Conservation (phyloP, 768 basidiomycete species). For the Naganishia kalamii region DNA sequence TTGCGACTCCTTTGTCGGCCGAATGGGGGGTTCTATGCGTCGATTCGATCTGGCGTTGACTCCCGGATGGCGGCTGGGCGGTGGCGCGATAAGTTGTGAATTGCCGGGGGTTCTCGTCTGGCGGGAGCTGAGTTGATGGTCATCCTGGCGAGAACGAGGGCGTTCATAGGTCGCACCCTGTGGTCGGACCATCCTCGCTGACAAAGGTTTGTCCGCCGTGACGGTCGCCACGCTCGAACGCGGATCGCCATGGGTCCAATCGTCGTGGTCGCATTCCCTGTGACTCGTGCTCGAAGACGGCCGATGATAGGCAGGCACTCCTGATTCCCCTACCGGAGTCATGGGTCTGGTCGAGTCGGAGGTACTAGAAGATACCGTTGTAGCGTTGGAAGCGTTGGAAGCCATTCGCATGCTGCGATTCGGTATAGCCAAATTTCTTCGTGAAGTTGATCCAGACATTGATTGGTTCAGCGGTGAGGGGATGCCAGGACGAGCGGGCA, state of each 20-base stretch:
- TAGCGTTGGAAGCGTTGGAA: not conserved
- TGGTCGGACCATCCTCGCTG: not conserved
- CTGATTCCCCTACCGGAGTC: not conserved
- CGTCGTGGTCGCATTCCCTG: not conserved
- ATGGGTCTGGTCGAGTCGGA: not conserved
- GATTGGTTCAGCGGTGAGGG: slow-evolving; percentile 3
- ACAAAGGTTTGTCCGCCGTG: not conserved
- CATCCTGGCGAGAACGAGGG: not conserved
- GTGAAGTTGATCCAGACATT: not conserved
- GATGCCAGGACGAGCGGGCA: not conserved
- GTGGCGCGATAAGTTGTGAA: not conserved
- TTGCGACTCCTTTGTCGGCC: not conserved
- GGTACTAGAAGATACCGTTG: not conserved
- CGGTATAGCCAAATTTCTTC: not conserved
- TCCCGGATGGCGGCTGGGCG: not conserved
- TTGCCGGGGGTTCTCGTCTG: not conserved
- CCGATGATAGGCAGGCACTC: not conserved
- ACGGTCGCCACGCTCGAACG: too few relatives aligned
- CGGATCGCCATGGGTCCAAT: not conserved
- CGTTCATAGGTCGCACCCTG: not conserved
- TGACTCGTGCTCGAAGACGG: not conserved
- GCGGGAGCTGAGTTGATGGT: not conserved
- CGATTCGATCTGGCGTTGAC: not conserved
- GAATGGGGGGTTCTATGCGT: not conserved
- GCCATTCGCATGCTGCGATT: not conserved